These are phyloP conservation scores for Hirsutella rhossiliensis DNA, from an alignment of 2,329 filamentous ascomycete genomes.

Conservation along the genomic window DNA sequence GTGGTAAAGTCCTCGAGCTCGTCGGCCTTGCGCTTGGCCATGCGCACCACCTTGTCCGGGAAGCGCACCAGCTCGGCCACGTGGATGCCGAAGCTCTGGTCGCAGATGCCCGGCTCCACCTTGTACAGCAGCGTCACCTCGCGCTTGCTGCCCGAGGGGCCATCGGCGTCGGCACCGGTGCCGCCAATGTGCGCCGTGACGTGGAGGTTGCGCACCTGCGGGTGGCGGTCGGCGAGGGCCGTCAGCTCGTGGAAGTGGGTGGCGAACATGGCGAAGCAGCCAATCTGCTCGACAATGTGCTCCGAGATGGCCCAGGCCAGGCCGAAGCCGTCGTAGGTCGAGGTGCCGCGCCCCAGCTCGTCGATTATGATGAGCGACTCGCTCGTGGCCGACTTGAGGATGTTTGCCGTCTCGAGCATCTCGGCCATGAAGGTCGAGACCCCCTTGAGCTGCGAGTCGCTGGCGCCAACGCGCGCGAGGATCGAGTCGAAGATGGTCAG, in stretches of 20 bases:
- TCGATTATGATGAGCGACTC: conserved; percentile 98
- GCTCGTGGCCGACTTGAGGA: conserved; percentile 88
- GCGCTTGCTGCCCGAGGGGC: conserved; percentile 34
- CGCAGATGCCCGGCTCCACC: conserved; percentile 88
- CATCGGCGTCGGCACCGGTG: conserved; percentile 24
- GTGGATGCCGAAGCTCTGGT: conserved; percentile 97
- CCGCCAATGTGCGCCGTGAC: conserved; percentile 85
- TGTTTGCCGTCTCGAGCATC: conserved; percentile 98
- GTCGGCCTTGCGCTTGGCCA: conserved; percentile 98
- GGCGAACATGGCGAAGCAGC: conserved; percentile 88
- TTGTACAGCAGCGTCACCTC: conserved; percentile 96
- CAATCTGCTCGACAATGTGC: conserved; percentile 91
- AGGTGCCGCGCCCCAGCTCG: conserved; percentile 90
- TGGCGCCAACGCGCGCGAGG: conserved; percentile 87
- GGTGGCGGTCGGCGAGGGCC: conserved; percentile 73
- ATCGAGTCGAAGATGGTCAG: conserved; percentile 95
- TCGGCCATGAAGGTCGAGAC: conserved; percentile 99
- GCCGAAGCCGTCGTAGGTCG: conserved; percentile 95
- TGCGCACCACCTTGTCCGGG: conserved; percentile 91
- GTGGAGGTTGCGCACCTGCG: conserved; percentile 84
- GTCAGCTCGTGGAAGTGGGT: conserved; percentile 98
- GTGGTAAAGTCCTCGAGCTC: conserved; percentile 92
- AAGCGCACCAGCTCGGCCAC: conserved; percentile 95
- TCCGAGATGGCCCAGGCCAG: conserved; percentile 99
- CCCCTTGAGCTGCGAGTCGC: conserved; percentile 92